phyloP scores from a whole-genome alignment of 306 rosid species.

The Cicer pinnatifidum region DNA sequence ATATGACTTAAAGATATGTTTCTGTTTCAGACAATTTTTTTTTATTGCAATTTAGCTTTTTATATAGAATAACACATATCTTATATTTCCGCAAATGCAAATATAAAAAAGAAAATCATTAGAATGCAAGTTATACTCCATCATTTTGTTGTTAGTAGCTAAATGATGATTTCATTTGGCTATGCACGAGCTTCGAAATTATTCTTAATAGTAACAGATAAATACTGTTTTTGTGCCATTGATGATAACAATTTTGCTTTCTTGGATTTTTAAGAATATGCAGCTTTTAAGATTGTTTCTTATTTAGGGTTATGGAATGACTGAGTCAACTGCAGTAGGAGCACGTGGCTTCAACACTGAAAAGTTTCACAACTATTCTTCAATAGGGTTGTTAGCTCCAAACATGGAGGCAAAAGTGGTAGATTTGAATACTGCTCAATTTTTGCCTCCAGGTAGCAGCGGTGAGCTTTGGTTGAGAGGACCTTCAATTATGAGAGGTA shows the following conservation, averaged over 20 bases:
- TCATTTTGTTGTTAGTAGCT: constrained; percentile 1
- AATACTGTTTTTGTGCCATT: constrained; percentile 25
- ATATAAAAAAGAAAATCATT: too few species aligned
- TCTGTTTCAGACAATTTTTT: too few species aligned
- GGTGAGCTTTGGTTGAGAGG: constrained; percentile 94
- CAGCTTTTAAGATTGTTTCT: constrained; percentile 37
- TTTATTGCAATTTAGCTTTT: too few species aligned
- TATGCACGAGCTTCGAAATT: neutral
- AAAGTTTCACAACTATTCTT: constrained; percentile 59
- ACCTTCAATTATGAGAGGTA: constrained; percentile 80
- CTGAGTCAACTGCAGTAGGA: constrained; percentile 85
- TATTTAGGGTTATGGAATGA: constrained; percentile 90
- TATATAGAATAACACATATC: too few species aligned
- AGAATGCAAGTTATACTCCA: neutral
- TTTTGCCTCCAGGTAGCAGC: constrained; percentile 69
- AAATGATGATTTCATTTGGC: constrained; percentile 17
- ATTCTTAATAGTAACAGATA: constrained; percentile 3
- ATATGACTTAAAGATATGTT: too few species aligned
- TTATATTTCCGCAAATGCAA: too few species aligned
- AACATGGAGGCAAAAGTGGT: constrained; percentile 86
- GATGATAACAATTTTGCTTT: constrained; percentile 31
- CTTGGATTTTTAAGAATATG: constrained; percentile 32
- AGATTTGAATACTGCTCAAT: constrained; percentile 61
- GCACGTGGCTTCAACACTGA: constrained; percentile 81
- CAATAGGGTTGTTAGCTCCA: constrained; percentile 87